These are phyloP conservation scores for Ganoderma lucidum DNA, from an alignment of 1,284 basidiomycete species.

Conservation along the genomic window DNA sequence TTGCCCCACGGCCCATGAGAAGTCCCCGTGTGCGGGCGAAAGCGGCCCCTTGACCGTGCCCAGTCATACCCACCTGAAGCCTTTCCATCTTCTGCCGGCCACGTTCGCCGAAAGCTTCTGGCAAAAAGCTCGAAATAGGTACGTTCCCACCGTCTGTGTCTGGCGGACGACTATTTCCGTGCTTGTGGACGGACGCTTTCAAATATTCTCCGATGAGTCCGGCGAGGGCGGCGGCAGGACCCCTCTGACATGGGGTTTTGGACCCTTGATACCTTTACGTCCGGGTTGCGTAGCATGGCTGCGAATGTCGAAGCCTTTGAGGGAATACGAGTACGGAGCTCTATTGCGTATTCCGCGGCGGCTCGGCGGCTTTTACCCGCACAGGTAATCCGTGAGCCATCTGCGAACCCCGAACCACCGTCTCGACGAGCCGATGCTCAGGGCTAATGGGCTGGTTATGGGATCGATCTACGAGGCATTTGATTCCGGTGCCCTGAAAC, in stretches of 20 bases:
- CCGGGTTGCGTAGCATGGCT: not conserved
- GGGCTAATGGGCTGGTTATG: not conserved
- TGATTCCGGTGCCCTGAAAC: not conserved
- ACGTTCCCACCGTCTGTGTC: not conserved
- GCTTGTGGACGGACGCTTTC: not conserved
- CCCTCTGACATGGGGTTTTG: constrained; percentile 7
- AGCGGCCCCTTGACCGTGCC: constrained; percentile 1
- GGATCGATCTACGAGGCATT: not conserved
- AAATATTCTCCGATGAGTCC: not conserved
- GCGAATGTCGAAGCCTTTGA: not conserved
- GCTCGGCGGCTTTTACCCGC: constrained; percentile 19
- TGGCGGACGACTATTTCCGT: not conserved
- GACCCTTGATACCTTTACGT: constrained; percentile 15
- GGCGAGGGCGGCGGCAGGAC: not conserved
- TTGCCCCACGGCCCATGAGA: constrained; percentile 19
- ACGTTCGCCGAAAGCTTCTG: not conserved
- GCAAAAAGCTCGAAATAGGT: not conserved
- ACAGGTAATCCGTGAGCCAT: not conserved
- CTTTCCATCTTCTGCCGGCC: not conserved
- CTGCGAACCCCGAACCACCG: not conserved
- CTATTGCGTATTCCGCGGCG: not conserved
- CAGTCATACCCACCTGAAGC: not conserved
- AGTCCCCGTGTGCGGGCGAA: constrained; percentile 9
- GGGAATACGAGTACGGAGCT: no score
- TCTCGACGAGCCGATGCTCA: not conserved